A percentile compares a stretch with the other conserved stretches of the same genome.
phyloP scores from a whole-genome alignment of 2,329 filamentous ascomycete species.

The Hymenoscyphus repandus region DNA sequence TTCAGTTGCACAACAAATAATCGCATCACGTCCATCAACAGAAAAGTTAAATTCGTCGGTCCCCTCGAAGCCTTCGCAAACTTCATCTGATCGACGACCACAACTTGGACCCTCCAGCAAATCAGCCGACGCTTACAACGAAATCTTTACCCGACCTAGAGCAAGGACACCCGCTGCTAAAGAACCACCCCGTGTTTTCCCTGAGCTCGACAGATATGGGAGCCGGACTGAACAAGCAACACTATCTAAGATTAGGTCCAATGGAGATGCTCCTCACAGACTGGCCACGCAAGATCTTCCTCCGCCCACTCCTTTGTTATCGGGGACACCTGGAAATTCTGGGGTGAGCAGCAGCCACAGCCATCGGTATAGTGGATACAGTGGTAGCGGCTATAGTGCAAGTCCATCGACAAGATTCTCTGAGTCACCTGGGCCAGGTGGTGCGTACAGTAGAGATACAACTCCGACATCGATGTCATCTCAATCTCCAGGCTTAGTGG shows the following conservation, averaged over 20 bases:
- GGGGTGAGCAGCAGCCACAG: constrained; percentile 40
- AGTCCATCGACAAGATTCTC: constrained; percentile 74
- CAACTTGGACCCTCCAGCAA: constrained; percentile 21
- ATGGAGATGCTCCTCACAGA: constrained; percentile 47
- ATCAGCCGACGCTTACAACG: constrained; percentile 31
- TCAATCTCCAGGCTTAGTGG: constrained; percentile 59
- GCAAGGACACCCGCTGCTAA: constrained; percentile 16
- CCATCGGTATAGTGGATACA: constrained; percentile 28
- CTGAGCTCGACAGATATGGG: constrained; percentile 58
- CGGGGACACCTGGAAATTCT: constrained; percentile 36
- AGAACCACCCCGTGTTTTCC: constrained; percentile 39
- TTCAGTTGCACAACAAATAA: constrained; percentile 37
- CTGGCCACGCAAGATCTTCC: constrained; percentile 60
- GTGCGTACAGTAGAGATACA: constrained; percentile 69
- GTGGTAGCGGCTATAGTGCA: constrained; percentile 51
- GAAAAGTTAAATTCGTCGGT: constrained; percentile 19
- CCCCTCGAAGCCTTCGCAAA: constrained; percentile 15
- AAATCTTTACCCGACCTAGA: constrained; percentile 36
- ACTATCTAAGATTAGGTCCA: constrained; percentile 28
- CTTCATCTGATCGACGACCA: constrained; percentile 15
- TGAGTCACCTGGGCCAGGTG: constrained; percentile 62
- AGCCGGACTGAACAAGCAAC: constrained; percentile 37
- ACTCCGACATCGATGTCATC: constrained; percentile 76
- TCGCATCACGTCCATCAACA: constrained; percentile 17
- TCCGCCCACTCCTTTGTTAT: constrained; percentile 62